Percentiles rank a stretch among this genome's conserved stretches.
Conservation (phyloP, 148 eudicot species). For the Camellia sinensis region DNA sequence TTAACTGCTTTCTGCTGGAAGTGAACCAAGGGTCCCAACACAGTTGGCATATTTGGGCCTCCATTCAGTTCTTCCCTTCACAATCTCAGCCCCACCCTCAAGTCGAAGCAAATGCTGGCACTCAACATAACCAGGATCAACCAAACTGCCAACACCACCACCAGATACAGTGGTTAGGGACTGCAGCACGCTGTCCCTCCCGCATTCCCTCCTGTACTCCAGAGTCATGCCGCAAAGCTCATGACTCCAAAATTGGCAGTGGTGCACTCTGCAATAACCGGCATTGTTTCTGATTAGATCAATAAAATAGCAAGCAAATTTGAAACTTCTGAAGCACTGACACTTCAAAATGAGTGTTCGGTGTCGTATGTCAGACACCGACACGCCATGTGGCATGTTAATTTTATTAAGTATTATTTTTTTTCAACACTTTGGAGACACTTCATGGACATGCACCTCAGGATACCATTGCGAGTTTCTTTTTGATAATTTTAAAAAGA, state of each 20-base stretch:
- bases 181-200: slow-evolving; percentile 69
- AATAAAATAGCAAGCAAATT: not conserved
- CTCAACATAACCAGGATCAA: slow-evolving; percentile 53
- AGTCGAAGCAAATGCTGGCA: slow-evolving; percentile 85
- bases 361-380: too few relatives aligned
- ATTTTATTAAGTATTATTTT: too few relatives aligned
- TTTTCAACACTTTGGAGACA: too few relatives aligned
- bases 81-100: slow-evolving; percentile 76
- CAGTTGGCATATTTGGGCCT: slow-evolving; percentile 62
- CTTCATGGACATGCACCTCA: too few relatives aligned
- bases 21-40: slow-evolving; percentile 35
- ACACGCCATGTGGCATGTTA: too few relatives aligned
- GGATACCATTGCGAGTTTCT: too few relatives aligned
- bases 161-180: slow-evolving; percentile 67
- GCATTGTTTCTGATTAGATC: not conserved
- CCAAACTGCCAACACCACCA: slow-evolving; percentile 39
- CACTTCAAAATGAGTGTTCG: too few relatives aligned
- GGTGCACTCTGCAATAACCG: slow-evolving; percentile 75
- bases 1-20: slow-evolving; percentile 36
- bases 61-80: slow-evolving; percentile 83
- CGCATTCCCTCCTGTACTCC: slow-evolving; percentile 92
- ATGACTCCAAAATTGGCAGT: slow-evolving; percentile 52
- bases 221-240: slow-evolving; percentile 78
- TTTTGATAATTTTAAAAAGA: too few relatives aligned
- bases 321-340: not conserved